Evolutionary conservation across 2,329 filamentous ascomycete species (phyloP), one percentile per base, ranked within the genome.

Genomic region (Scedosporium dehoogii): DNA sequence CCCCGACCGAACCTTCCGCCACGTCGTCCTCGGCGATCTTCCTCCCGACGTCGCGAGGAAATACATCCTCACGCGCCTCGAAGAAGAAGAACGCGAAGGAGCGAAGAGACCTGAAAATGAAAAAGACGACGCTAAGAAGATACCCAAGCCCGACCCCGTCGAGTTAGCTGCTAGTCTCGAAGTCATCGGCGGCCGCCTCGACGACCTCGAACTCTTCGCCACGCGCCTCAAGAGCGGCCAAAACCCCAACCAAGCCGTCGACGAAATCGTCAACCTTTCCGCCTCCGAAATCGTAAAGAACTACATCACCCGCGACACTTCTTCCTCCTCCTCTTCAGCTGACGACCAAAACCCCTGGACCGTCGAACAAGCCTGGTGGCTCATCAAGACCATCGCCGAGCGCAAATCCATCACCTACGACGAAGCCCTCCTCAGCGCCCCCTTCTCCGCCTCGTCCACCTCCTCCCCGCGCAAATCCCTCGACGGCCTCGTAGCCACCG

Each of bases 201-300:
- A 92, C 0, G 94, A 99, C 70, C 86, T 99, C 21, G 93, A 97
- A 71, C 96, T 94, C 70, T 85, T 99, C 53, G 89, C 92, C n/a
- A 86, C 93, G 42, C 84, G 94, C 18, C 89, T 99, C 68, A 91
- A 91, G 74, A 86, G 89, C 0, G 93, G 94, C 16, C 92, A 97
- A 72, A 88, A 83, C 2, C 94, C 94, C 0, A 83, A 81, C 66
- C 82, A 88, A 67, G 94, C 94, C 2, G 88, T 97, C 2, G 80
- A 86, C 23, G 92, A 96, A 66, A 97, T 99, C 65, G 89, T 96
- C 61, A 87, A 91, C 62, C 91, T 96, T 70, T 89, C 89, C 18
- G 90, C 92, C 0, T 90, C 90, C 0, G 94, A 97, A 70, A 92
- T 97, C 58, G 78, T 96, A 65, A 96, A 96, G 70, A 92, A 97